A percentile compares a stretch with the other conserved stretches of the same genome.
Evolutionary conservation across 306 rosid genomes (phyloP).

Genomic region (Inga laurina): DNA sequence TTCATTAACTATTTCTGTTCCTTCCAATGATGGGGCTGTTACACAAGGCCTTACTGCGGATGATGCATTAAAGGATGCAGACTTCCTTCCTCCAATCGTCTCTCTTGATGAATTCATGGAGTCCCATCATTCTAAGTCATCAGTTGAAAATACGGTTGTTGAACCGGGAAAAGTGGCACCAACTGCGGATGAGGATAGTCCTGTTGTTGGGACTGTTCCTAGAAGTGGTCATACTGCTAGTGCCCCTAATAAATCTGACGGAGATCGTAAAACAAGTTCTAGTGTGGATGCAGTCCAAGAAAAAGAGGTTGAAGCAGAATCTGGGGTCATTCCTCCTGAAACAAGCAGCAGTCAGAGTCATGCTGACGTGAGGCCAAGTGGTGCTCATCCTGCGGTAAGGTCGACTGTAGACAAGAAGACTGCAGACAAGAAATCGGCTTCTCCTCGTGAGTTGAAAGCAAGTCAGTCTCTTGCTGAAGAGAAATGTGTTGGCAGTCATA

Average conservation of each 20-base stretch:
- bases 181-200: slow-evolving; percentile 48
- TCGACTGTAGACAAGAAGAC: slow-evolving; percentile 33
- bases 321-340: slow-evolving; percentile 25
- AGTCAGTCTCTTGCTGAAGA: slow-evolving; percentile 32
- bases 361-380: slow-evolving; percentile 35
- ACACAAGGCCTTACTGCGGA: slow-evolving; percentile 85
- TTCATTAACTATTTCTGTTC: slow-evolving; percentile 52
- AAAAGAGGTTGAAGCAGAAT: slow-evolving; percentile 32
- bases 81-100: slow-evolving; percentile 81
- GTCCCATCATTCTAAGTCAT: slow-evolving; percentile 79
- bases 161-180: slow-evolving; percentile 52
- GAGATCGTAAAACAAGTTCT: slow-evolving; percentile 27
- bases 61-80: slow-evolving; percentile 74
- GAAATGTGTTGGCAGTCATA: slow-evolving; percentile 37
- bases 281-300: slow-evolving; percentile 34
- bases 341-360: slow-evolving; percentile 22
- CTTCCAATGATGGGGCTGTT: slow-evolving; percentile 68
- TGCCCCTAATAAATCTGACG: slow-evolving; percentile 34
- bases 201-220: slow-evolving; percentile 43
- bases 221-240: slow-evolving; percentile 38
- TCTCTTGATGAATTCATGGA: slow-evolving; percentile 97
- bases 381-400: slow-evolving; percentile 32
- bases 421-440: slow-evolving; percentile 32
- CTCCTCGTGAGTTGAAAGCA: slow-evolving; percentile 32
- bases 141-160: slow-evolving; percentile 59